Evolutionary conservation across 176 grass and related monocot species (phyloP), one percentile per base, ranked within the genome.

Genomic region (Ampelocalamus luodianensis): DNA sequence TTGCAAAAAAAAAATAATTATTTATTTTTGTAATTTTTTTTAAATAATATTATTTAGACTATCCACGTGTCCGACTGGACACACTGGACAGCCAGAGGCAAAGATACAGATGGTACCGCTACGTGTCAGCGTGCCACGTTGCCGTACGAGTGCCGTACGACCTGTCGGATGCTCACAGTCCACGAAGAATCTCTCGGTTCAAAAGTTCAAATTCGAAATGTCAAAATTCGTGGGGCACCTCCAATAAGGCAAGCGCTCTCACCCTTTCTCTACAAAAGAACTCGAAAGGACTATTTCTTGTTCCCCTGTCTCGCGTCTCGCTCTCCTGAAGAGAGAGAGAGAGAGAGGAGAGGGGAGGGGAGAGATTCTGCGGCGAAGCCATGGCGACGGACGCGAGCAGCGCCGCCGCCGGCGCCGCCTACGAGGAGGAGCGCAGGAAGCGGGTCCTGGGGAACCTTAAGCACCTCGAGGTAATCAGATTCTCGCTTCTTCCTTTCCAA

Each of bases 381-480:
- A 87, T 90, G 89, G 85, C 89, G 51, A 78, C 89, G 51, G 48
- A 74, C 44, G 75, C 75, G 68, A 42, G 60, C 75, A 69, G 74
- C 75, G 60, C 73, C 49, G 67, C 37, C 48, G 62, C 74, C 11
- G 74, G 79, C 56, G 51, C 85, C 4, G 84, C 93, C 55, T 98
- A 98, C 88, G 93, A 98, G 69, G 96, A 93, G 76, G 82, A 90
- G 65, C 93, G 96, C 58, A 79, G 85, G 74, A 87, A 92, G 77
- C 89, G 96, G 85, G 77, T 98, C 23, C 89, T 95, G 54, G 87
- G 93, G 54, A 98, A 98, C 77, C 93, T 91, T 83, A 98, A 98
- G 93, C 89, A 95, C 48, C 87, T 98, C 50, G 89, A 95, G 87
- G 96, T 94, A 73, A 87, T 22, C 38, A 36, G 5, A 37, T 59